Conservation (phyloP, 805 yeast species). For the Scheffersomyces stipitis region DNA sequence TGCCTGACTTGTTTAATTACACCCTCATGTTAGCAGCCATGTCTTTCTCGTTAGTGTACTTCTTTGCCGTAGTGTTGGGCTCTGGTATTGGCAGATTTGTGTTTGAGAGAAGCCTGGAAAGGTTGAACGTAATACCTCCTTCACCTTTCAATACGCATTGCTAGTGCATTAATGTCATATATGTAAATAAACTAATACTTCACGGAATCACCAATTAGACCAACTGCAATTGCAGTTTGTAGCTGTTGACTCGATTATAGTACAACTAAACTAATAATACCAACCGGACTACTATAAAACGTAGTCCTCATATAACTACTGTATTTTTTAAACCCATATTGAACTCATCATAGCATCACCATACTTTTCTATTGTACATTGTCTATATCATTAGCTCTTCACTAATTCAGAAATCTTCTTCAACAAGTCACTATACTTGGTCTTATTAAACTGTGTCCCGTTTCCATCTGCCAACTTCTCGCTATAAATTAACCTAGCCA, state of each 20-base stretch:
- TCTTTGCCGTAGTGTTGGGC: slow-evolving; percentile 73
- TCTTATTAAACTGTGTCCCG: slow-evolving; percentile 36
- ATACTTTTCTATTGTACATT: too few relatives aligned
- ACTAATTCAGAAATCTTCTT: slow-evolving; percentile 17
- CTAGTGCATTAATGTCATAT: background rate
- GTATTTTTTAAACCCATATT: too few relatives aligned
- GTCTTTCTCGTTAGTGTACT: slow-evolving; percentile 65
- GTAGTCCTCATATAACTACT: too few relatives aligned
- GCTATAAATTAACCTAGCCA: slow-evolving; percentile 54
- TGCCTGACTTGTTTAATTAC: slow-evolving; percentile 66
- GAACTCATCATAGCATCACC: too few relatives aligned
- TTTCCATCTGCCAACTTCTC: slow-evolving; percentile 41
- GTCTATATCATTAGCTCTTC: too few relatives aligned
- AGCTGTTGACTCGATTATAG: too few relatives aligned
- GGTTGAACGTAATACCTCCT: slow-evolving; percentile 32
- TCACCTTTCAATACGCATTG: slow-evolving; percentile 11
- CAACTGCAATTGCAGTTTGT: too few relatives aligned
- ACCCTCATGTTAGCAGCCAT: slow-evolving; percentile 78
- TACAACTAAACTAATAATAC: too few relatives aligned
- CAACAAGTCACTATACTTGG: slow-evolving; percentile 38
- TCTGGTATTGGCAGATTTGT: slow-evolving; percentile 68
- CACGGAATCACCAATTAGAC: too few relatives aligned
- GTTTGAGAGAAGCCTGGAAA: slow-evolving; percentile 57
- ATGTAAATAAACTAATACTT: too few relatives aligned
- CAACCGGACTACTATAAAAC: too few relatives aligned